These are phyloP conservation scores for Stentor coeruleus DNA, from an alignment of 73 alveolate genomes.

Conservation along the genomic window DNA sequence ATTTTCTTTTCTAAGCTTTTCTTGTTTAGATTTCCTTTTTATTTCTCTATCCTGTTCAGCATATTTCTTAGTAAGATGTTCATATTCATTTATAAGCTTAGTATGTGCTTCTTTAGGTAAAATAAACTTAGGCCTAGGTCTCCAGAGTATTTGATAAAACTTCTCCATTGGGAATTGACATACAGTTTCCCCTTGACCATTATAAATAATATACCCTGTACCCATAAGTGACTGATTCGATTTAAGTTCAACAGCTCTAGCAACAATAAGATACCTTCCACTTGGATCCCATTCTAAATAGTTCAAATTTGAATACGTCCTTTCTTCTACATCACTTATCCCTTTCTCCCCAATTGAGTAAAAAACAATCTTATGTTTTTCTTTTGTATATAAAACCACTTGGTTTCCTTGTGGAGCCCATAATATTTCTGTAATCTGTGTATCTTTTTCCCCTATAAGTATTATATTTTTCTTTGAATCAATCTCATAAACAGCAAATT, in stretches of 20 bases:
- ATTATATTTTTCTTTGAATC: background rate
- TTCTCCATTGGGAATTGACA: background rate
- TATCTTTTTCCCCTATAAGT: background rate
- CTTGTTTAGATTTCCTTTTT: background rate
- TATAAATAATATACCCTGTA: background rate
- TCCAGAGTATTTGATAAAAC: constrained; percentile 27
- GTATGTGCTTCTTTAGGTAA: background rate
- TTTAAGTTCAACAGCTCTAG: background rate
- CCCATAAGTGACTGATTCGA: background rate
- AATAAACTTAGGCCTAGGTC: constrained; percentile 26
- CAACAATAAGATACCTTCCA: constrained; percentile 3
- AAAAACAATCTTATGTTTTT: background rate
- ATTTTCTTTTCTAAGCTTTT: background rate
- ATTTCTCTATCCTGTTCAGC: constrained; percentile 13
- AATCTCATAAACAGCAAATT: background rate
- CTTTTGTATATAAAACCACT: background rate
- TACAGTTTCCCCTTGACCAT: background rate
- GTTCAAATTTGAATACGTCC: background rate
- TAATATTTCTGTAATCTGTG: background rate
- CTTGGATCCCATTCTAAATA: constrained; percentile 25
- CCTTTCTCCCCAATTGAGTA: background rate
- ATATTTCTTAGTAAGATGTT: background rate
- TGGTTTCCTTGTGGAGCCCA: constrained; percentile 32
- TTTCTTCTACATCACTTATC: background rate
- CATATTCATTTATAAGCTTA: background rate